Percentiles rank a stretch among this genome's conserved stretches.
These are phyloP conservation scores for Cicer bijugum DNA, from an alignment of 306 rosid species.

Conservation along the genomic window DNA sequence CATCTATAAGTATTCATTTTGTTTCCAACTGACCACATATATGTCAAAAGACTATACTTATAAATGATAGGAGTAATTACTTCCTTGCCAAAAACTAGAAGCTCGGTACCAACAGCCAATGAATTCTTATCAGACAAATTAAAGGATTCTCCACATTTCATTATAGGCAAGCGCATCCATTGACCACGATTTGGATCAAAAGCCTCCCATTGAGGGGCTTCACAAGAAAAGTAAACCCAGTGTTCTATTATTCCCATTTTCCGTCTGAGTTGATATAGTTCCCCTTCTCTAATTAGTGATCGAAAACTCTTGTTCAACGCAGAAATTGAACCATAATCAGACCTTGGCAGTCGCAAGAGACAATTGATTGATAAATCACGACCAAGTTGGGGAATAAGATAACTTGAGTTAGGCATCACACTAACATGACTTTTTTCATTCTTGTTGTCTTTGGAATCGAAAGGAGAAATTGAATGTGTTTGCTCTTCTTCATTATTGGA, in stretches of 20 bases:
- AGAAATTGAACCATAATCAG: conserved; percentile 68
- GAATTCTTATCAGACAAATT: conserved; percentile 72
- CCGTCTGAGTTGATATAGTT: conserved; percentile 61
- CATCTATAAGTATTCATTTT: conserved; percentile 65
- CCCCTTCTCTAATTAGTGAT: conserved; percentile 61
- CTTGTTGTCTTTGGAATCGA: neutral
- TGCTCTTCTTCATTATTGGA: neutral
- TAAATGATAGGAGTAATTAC: conserved; percentile 52
- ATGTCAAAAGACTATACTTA: conserved; percentile 62
- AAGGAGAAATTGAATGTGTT: neutral
- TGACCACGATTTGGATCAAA: conserved; percentile 61
- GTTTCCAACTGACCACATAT: conserved; percentile 63
- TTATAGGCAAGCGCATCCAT: conserved; percentile 68
- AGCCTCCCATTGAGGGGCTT: conserved; percentile 65
- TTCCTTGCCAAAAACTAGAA: conserved; percentile 80
- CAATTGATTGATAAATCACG: conserved; percentile 65
- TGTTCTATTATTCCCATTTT: conserved; percentile 62
- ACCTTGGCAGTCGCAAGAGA: conserved; percentile 64
- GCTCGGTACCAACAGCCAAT: conserved; percentile 79
- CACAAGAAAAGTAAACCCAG: conserved; percentile 80
- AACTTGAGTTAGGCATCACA: conserved; percentile 38
- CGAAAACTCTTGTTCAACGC: conserved; percentile 58
- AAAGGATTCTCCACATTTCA: conserved; percentile 60
- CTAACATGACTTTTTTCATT: conserved; percentile 28
- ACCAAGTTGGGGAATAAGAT: conserved; percentile 57